Evolutionary conservation across 208 protist species (phyloP).

Genomic region (Leishmania martiniquensis): DNA sequence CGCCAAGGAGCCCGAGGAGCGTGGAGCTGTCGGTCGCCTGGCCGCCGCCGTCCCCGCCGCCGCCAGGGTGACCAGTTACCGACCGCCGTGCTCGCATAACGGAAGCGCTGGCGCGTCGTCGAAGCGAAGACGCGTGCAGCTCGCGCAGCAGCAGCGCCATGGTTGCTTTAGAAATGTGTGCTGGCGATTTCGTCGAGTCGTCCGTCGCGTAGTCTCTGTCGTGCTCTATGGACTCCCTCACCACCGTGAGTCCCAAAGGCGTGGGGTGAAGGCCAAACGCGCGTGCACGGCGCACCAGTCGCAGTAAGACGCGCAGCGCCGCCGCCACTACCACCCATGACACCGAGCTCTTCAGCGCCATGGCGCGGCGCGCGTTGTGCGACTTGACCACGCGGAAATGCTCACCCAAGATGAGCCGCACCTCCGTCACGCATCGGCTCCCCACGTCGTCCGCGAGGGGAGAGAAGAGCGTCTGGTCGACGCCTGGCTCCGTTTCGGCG

Average conservation of each 20-base stretch:
- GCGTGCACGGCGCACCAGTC: conserved; percentile 64
- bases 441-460: conserved; percentile 85
- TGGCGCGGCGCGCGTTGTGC: conserved; percentile 62
- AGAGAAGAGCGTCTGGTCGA: conserved; percentile 58
- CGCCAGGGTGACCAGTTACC: neutral
- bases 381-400: conserved; percentile 77
- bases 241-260: conserved; percentile 39
- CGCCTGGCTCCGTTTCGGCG: conserved; percentile 43
- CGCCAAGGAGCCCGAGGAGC: conserved; percentile 65
- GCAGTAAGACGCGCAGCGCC: conserved; percentile 68
- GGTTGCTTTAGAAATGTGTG: conserved; percentile 17
- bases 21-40: conserved; percentile 21
- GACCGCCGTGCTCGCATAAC: neutral
- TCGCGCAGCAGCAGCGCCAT: conserved; percentile 33
- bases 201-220: conserved; percentile 4
- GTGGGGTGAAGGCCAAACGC: conserved; percentile 79
- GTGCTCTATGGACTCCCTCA: conserved; percentile 7
- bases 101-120: conserved; percentile 13
- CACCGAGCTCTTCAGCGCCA: conserved; percentile 52
- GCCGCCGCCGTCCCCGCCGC: conserved; percentile 12
- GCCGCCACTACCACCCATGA: conserved; percentile 60
- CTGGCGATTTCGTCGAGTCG: conserved; percentile 1
- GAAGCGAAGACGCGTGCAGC: conserved; percentile 30
- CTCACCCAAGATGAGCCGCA: conserved; percentile 58
- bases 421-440: conserved; percentile 62